Base-by-base conservation (phyloP, 2,329 filamentous ascomycete species). In the Pseudocercospora cruenta region DNA sequence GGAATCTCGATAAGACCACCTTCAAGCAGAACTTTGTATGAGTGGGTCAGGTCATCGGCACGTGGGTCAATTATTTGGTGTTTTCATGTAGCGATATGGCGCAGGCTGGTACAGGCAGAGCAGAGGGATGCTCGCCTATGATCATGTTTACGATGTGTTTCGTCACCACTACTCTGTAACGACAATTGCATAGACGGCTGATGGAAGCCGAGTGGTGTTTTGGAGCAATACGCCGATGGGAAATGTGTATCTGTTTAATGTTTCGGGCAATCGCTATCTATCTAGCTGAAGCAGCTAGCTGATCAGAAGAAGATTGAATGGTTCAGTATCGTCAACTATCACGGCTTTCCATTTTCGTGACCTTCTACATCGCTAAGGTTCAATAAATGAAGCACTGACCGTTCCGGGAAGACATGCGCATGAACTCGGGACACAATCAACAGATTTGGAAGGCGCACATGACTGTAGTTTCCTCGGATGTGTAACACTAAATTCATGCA, bases 1-100 rank as follows among this genome's bases (percentile, higher is more conserved):
- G 77, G 39, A 76, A 76, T 60, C 67, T 79, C 21, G 77, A 79
- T 69, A 79, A 78, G 70, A 72, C 76, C 9, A 78, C 75, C 2
- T 74, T 78, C 68, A 77, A 76, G 67, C 68, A 68, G 21, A 74
- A 73, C 60, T 73, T 66, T 43, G 60, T 63, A 22, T 66, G 24
- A 66, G 54, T 14, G 19, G 16, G 19, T 21, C 6, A 10, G 21
- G 28, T 33, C n/a, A 19, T 36, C 3, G 12, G 16, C 4, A 12
- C 33, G 12, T 36, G 24, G 31, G 39, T 43, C 39, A 43, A 19
- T 19, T 19, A 19, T 28, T 43, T 63, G 39, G 51, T 62, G 36
- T 47, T 58, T 54, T 61, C 19, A 51, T 59, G 60, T 65, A 62
- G 63, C 63, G 63, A 65, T 57, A 12, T 19, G 63, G 63, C 58